Percentiles rank a stretch among this genome's conserved stretches.
These are phyloP conservation scores for Mycena kentingensis DNA, from an alignment of 768 basidiomycete genomes.

Conservation along the genomic window DNA sequence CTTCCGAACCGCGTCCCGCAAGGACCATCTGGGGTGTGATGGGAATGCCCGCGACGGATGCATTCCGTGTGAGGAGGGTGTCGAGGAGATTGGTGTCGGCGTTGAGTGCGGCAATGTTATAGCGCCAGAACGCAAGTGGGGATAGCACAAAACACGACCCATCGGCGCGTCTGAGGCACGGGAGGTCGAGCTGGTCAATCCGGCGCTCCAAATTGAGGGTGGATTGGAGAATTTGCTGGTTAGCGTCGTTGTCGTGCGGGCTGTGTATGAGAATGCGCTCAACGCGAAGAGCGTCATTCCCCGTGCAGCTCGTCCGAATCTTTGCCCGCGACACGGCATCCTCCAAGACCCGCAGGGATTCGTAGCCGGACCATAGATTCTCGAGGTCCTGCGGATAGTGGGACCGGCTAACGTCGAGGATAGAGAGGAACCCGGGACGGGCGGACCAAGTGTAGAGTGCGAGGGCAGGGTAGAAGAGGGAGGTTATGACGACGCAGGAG, in stretches of 20 bases:
- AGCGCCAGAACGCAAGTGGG: slow-evolving; percentile 74
- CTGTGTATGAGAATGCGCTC: slow-evolving; percentile 77
- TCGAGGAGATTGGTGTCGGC: slow-evolving; percentile 59
- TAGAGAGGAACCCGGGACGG: slow-evolving; percentile 61
- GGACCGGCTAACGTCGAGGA: slow-evolving; percentile 62
- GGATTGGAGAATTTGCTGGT: slow-evolving; percentile 60
- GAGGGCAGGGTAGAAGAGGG: slow-evolving; percentile 88
- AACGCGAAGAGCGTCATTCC: slow-evolving; percentile 69
- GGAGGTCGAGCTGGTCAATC: slow-evolving; percentile 44
- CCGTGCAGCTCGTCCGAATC: slow-evolving; percentile 59
- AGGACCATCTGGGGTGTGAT: slow-evolving; percentile 77
- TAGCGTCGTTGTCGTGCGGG: slow-evolving; percentile 54
- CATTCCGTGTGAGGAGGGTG: slow-evolving; percentile 55
- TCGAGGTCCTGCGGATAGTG: slow-evolving; percentile 64
- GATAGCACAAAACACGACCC: slow-evolving; percentile 71
- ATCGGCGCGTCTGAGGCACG: slow-evolving; percentile 56
- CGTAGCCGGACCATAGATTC: slow-evolving; percentile 70
- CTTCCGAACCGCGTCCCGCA: slow-evolving; percentile 62
- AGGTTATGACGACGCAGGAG: slow-evolving; percentile 85
- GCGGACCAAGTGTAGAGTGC: slow-evolving; percentile 74
- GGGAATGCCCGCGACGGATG: slow-evolving; percentile 62
- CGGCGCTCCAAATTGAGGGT: slow-evolving; percentile 68
- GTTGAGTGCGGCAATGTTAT: slow-evolving; percentile 55
- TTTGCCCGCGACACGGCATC: slow-evolving; percentile 61
- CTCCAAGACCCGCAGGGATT: slow-evolving; percentile 62